Percentiles rank a stretch among this genome's conserved stretches.
phyloP scores from a whole-genome alignment of 768 basidiomycete species.

The Lyophyllum semitale region DNA sequence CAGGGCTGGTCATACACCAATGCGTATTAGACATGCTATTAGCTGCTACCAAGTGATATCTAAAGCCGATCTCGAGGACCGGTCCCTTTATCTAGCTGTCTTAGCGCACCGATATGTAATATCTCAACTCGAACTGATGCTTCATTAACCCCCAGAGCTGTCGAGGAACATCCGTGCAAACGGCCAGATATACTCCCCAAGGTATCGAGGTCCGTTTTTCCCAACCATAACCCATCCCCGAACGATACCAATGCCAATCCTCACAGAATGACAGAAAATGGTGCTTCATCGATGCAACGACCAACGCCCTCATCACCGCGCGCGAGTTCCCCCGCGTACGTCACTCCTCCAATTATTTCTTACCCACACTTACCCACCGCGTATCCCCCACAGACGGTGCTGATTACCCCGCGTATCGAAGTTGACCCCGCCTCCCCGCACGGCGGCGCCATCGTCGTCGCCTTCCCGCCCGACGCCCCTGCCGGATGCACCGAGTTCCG shows the following conservation, averaged over 20 bases:
- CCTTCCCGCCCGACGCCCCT: constrained; percentile 61
- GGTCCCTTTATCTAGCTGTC: too few relatives aligned
- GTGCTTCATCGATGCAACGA: constrained; percentile 63
- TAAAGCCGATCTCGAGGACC: too few relatives aligned
- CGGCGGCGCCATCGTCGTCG: constrained; percentile 52
- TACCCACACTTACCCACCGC: too few relatives aligned
- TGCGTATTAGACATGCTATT: too few relatives aligned
- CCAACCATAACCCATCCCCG: constrained; percentile 13
- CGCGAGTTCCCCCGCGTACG: constrained; percentile 61
- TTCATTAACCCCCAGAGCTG: constrained; percentile 54
- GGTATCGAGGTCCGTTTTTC: constrained; percentile 81
- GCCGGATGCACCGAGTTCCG: constrained; percentile 59
- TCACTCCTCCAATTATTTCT: neutral
- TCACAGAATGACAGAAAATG: constrained; percentile 71
- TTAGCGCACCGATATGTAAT: too few relatives aligned
- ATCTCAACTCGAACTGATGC: neutral
- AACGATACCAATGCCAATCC: constrained; percentile 1
- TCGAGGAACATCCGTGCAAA: constrained; percentile 61
- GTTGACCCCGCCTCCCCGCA: constrained; percentile 43
- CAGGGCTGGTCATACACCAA: too few relatives aligned
- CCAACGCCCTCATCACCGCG: constrained; percentile 63
- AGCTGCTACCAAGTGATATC: too few relatives aligned
- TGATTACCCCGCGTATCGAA: constrained; percentile 60
- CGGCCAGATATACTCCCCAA: constrained; percentile 55
- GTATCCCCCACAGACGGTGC: constrained; percentile 59